Evolutionary conservation across 441 rosid genomes (phyloP), one percentile per base, ranked within the genome.

Genomic region (Sinapis alba): DNA sequence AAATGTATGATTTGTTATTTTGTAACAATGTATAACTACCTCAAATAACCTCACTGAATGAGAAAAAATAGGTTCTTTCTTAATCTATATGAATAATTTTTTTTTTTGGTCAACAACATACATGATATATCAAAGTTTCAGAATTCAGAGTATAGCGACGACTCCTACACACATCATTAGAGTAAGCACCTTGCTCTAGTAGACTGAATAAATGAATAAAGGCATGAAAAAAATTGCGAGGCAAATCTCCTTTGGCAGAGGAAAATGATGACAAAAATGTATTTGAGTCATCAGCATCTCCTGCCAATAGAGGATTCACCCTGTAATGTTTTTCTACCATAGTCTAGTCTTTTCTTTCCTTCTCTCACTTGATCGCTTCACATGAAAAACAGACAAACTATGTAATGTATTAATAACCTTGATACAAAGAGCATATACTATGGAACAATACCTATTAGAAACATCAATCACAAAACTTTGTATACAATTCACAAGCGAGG

Each of bases 171-270:
- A 51, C 5, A 19, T 53, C 26, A 53, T 19, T 19, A 20, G 24
- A 19, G 57, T 51, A 19, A 8, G 24, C 9, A 10, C 26, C 26
- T 19, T 53, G 26, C 2, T 53, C 26, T 53, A 53, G 58, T 53
- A 53, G 58, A 19, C 5, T 53, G 23, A 50, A 50, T 1, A 50
- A 53, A 20, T 51, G 57, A 53, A 19, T 53, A 53, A 20, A 53
- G 58, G 58, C 9, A 53, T 53, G 11, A 50, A 50, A 19, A 65
- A 65, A 23, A 68, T 74, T 74, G 61, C 78, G 26, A 74, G 78
- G 72, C 78, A 74, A 74, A 74, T 73, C 62, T 74, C 78, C 72
- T 74, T 74, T 74, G 78, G 78, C 78, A 75, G 73, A 75, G 24
- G 56, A 75, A 61, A 23, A 60, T 59, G 62, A 74, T 47, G 63